A percentile compares a stretch with the other conserved stretches of the same genome.
Evolutionary conservation across 83 land plant genomes (phyloP).

Genomic region (Picea engelmannii): DNA sequence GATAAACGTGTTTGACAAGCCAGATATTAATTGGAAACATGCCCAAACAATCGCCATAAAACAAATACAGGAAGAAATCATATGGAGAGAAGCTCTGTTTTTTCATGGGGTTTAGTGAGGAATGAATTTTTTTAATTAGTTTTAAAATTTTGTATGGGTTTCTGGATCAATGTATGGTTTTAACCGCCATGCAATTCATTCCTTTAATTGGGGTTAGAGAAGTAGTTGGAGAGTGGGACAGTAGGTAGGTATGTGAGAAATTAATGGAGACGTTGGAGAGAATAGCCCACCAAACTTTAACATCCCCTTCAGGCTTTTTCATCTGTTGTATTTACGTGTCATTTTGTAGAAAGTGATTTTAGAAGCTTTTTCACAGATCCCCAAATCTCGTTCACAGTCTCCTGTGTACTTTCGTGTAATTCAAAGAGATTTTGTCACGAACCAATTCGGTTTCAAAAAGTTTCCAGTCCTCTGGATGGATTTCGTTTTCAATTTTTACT

Average conservation of each 20-base stretch:
- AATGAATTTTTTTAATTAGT: no score
- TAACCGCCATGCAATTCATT: background rate
- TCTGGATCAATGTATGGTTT: no score
- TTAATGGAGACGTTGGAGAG: background rate
- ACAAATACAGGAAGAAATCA: no score
- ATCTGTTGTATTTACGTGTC: background rate
- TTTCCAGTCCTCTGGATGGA: background rate
- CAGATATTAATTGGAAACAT: no score
- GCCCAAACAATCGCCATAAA: no score
- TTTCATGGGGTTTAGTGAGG: no score
- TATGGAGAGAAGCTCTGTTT: no score
- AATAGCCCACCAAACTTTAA: background rate
- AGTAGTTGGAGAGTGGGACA: constrained; percentile 12
- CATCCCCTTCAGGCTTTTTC: background rate
- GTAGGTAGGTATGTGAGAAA: background rate
- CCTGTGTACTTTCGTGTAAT: background rate
- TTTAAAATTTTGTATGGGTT: no score
- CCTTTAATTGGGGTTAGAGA: background rate
- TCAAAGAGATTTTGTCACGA: background rate
- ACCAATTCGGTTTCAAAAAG: no score
- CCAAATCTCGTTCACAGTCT: background rate
- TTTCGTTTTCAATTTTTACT: background rate
- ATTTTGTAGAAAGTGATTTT: background rate
- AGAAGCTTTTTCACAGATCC: background rate
- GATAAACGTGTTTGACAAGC: no score